Evolutionary conservation across 2,329 filamentous ascomycete species (phyloP), one percentile per base, ranked within the genome.

Genomic region (Colletotrichum shisoi): DNA sequence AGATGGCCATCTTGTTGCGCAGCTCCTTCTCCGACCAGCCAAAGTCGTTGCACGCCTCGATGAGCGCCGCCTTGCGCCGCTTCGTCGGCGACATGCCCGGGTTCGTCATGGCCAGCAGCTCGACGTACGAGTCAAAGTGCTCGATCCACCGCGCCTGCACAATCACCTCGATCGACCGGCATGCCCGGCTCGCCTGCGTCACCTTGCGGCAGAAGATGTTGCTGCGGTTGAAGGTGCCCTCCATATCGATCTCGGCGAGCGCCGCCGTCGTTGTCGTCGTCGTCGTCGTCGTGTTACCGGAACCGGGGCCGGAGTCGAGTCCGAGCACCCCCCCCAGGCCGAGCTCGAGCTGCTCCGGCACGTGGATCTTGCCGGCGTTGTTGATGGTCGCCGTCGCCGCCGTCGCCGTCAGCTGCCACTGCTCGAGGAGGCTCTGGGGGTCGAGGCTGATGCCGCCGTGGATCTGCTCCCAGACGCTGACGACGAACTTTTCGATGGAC

Each of bases 121-220:
- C 77, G 9, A 84, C 80, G 63, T 84, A 81, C 2, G 82, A 79
- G 62, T 85, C 81, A 69, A 85, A 87, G 40, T 83, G 80, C 70
- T 86, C 83, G 3, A 84, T 77, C 85, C 85, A 87, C 37, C 83
- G 81, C 4, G 84, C 83, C 71, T 87, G 84, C 2, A 87, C 82
- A 27, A 87, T 84, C 64, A 87, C 84, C 72, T 87, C 84, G n/a
- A 86, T 76, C 0, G 84, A 84, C n/a, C 84, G 77, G 61, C 81
- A 85, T 1, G 84, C 82, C 15, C 83, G 80, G 70, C 82, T 84
- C n/a, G 83, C 75, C 64, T 77, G 74, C 15, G 75, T 76, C 0
- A 76, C 71, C 69, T 70, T 78, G 13, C 74, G 71, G 67, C 74
- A 76, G 62, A 77, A 73, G 8, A 72, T 63, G 57, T 75, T 77